Base-by-base conservation (phyloP, 129 eudicot genomes). In the Chrysanthemum makinoi region DNA sequence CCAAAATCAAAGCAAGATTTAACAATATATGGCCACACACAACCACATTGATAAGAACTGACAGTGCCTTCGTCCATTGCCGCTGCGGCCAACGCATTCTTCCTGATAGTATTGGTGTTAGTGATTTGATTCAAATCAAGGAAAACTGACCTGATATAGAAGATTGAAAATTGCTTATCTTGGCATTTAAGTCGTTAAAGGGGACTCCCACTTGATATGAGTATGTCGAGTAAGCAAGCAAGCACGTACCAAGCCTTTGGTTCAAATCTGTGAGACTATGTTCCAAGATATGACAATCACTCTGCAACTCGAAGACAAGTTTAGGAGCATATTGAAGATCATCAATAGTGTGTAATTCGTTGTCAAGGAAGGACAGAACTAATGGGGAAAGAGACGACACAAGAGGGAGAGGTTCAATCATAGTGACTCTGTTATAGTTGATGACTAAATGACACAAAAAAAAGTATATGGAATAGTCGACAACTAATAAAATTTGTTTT, bases 351-450 rank as follows among this genome's bases (percentile, higher is more conserved):
- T 20, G 76, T 51, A 90, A 87, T n/a, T 83, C 80, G 56, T 70
- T 69, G 71, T 85, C 77, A 50, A 87, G 81, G 69, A 83, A 85
- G n/a, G 85, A 69, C 65, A 85, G 77, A 67, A 79, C 56, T 2
- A 81, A 47, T 18, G 89, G 75, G 30, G 91, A 87, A 56, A 90
- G 89, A 56, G 95, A 85, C 4, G 85, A 69, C 56, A 70, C 72
- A 56, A 79, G 74, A 26, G 95, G 97, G 26, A 87, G 83, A 72
- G 70, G 49, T 73, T 80, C 81, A 65, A 75, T 53, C 74, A 80
- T 68, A 6, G 60, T 70, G 70, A 5, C 65, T 35, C 62, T 61
- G 69, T 60, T 76, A 60, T 44, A 35, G 10, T 76, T 76, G 54
- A 76, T 58, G 62, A 58, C n/a, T 28, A 62, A 33, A 33, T 4